A percentile compares a stretch with the other conserved stretches of the same genome.
Evolutionary conservation across 306 rosid genomes (phyloP).

Genomic region (Cucumis hystrix): DNA sequence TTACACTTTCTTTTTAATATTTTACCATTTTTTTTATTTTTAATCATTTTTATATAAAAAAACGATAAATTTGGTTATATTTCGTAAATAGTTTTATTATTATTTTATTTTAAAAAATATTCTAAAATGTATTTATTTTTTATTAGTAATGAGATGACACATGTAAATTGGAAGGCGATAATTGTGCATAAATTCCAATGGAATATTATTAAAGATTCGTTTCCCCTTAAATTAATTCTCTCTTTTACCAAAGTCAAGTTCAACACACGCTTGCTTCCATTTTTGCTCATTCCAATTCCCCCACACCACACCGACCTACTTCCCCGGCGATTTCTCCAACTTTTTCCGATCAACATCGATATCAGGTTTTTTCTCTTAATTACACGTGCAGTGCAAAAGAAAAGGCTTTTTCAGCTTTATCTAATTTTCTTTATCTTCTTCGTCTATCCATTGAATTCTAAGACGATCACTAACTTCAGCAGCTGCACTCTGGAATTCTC

Average conservation of each 20-base stretch:
- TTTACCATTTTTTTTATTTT: too few relatives aligned
- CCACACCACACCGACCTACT: background rate
- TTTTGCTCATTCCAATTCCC: background rate
- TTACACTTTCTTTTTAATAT: too few relatives aligned
- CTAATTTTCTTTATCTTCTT: background rate
- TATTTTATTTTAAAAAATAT: too few relatives aligned
- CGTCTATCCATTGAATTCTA: background rate
- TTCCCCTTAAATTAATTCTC: background rate
- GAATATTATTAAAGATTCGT: too few relatives aligned
- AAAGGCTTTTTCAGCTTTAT: background rate
- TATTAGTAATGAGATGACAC: too few relatives aligned
- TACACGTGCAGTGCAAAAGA: background rate
- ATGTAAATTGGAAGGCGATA: too few relatives aligned
- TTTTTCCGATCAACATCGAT: background rate
- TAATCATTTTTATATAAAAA: too few relatives aligned
- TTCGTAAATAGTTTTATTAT: too few relatives aligned
- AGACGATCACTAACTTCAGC: background rate
- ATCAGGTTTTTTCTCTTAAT: background rate
- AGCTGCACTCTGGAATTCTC: slow-evolving; percentile 12
- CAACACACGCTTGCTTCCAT: background rate
- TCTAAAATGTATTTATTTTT: too few relatives aligned
- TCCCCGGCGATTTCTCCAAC: background rate
- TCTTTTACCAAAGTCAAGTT: background rate
- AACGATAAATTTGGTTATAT: too few relatives aligned
- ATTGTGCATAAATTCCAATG: background rate